Conservation (phyloP, 2,329 filamentous ascomycete species). For the Hypoxylon rubiginosum region DNA sequence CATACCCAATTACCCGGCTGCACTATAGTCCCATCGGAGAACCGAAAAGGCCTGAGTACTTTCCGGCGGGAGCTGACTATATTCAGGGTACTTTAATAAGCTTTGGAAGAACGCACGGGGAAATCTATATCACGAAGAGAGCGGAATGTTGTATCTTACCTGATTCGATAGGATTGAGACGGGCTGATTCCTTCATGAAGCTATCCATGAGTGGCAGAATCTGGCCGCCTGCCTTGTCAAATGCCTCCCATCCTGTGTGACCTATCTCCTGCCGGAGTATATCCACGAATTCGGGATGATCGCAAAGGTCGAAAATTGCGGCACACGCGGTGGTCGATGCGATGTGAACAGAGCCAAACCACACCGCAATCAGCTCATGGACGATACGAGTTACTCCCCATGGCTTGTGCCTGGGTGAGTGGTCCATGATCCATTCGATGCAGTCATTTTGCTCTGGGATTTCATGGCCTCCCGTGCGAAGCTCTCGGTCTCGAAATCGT, state of each 20-base stretch:
- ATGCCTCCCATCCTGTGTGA: background rate
- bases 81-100: background rate
- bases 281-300: background rate
- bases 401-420: conserved; percentile 32
- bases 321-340: too few species aligned
- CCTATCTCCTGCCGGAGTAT: background rate
- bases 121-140: background rate
- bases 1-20: conserved; percentile 33
- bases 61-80: conserved; percentile 31
- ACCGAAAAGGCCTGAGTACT: conserved; percentile 13
- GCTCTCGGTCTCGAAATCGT: too few species aligned
- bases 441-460: conserved; percentile 33
- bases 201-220: conserved; percentile 45
- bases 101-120: background rate
- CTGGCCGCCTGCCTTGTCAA: conserved; percentile 9
- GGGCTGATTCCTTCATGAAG: conserved; percentile 48
- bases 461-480: background rate
- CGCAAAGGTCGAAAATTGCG: background rate
- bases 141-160: conserved; percentile 12
- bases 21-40: conserved; percentile 30
- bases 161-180: conserved; percentile 43
- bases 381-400: background rate
- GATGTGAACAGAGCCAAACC: background rate
- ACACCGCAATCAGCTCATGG: background rate
- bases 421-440: conserved; percentile 54